Base-by-base conservation (phyloP, 768 basidiomycete species). In the Botryobasidium botryosum region DNA sequence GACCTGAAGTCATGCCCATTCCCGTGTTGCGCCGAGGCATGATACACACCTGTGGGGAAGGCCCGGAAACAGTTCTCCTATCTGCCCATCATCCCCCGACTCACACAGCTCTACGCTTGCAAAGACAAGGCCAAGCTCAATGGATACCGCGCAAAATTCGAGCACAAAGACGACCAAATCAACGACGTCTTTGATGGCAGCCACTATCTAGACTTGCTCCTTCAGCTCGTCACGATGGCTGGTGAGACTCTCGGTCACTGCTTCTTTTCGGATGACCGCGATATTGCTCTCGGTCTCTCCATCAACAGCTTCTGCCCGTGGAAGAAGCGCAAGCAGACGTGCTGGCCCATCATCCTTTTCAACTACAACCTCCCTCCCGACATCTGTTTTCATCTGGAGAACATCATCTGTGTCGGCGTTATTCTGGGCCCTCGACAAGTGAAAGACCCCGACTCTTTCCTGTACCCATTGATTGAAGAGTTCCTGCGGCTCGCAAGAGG, bases 401-500 rank as follows among this genome's bases (percentile, higher is more conserved):
- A 68, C 32, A 53, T 69, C 4, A 38, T 72, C 2, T 59, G 56
- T 24, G 31, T 68, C 6, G 65, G 67, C 12, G 55, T 69, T 37
- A 67, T 72, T 39, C 69, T 68, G 1, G 66, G 70, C 0, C 70
- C 65, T 0, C 59, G 62, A 15, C 63, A 64, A 31, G 65, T 69
- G 0, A 59, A 61, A 26, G 61, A 66, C 35, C 25, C 64, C 5
- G 57, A 60, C 24, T 66, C 66, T 0, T 70, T 69, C 41, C 53
- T 63, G 0, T 49, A 42, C 27, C 67, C 64, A 0, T 49, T 67
- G 1, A 50, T 62, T 5, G 50, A 66, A 3, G 67, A 70, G 47
- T 48, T 63, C 4, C 23, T 61, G 0, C 40, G 53, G 10, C 59
- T 70, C 0, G 59, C 58, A 0, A 5, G 43, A 10, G 70, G 69